Conservation (phyloP, 257 asterid genomes). For the Lycium barbarum region DNA sequence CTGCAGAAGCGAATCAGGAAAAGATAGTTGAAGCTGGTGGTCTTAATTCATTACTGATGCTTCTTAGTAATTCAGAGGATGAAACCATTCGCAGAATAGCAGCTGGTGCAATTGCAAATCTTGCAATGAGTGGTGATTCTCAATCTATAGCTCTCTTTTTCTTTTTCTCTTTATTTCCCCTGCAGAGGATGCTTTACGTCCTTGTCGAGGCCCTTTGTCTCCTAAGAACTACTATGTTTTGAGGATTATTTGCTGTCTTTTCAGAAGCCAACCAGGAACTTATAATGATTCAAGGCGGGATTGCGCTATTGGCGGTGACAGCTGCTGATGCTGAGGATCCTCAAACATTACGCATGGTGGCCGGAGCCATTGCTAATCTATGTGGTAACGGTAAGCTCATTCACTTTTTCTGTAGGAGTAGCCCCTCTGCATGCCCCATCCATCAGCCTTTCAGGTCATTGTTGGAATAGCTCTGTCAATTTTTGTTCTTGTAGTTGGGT, state of each 20-base stretch:
- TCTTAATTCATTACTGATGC: conserved; percentile 90
- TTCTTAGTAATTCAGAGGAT: conserved; percentile 89
- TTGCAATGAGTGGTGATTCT: conserved; percentile 92
- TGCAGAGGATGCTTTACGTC: background rate
- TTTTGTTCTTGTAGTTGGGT: background rate
- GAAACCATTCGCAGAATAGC: conserved; percentile 98
- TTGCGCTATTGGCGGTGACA: conserved; percentile 78
- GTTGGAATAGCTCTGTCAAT: background rate
- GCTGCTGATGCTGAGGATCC: conserved; percentile 98
- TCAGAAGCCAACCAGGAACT: conserved; percentile 96
- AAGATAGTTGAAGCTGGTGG: conserved; percentile 99
- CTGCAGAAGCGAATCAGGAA: conserved; percentile 87
- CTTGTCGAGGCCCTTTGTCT: background rate
- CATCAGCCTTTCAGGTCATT: background rate
- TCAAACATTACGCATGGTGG: conserved; percentile 98
- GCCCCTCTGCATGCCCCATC: background rate
- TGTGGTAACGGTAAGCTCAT: conserved; percentile 88
- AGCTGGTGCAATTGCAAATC: conserved; percentile 99
- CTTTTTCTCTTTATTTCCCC: conserved; percentile 16
- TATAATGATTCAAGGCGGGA: conserved; percentile 98
- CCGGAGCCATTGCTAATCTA: conserved; percentile 98
- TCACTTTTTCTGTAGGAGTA: conserved; percentile 27
- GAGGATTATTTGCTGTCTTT: conserved; percentile 18
- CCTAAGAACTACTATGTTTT: background rate
- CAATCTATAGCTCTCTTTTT: background rate